These are phyloP conservation scores for Thraustochytrium striatum DNA, from an alignment of 352 stramenopile species.

Conservation along the genomic window DNA sequence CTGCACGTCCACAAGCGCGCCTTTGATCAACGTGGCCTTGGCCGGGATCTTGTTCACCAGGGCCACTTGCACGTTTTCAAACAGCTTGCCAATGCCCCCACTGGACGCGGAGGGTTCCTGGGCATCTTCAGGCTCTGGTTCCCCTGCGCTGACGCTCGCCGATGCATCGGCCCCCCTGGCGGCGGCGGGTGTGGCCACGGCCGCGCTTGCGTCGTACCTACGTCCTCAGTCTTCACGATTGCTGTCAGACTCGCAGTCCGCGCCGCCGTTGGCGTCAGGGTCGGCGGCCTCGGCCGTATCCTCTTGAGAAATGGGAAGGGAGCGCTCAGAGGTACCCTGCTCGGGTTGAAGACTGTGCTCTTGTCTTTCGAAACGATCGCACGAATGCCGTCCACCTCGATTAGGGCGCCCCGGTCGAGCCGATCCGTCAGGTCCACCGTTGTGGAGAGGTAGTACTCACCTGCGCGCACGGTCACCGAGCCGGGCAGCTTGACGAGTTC, in stretches of 20 bases:
- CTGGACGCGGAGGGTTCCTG: background rate
- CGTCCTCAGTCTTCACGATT: too few species aligned
- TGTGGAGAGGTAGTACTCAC: background rate
- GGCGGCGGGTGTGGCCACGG: too few species aligned
- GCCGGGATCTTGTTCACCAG: background rate
- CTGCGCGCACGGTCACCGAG: background rate
- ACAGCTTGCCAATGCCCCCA: background rate
- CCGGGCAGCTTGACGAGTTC: slow-evolving; percentile 19
- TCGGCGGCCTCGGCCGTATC: too few species aligned
- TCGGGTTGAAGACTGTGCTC: slow-evolving; percentile 2
- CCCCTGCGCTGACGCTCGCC: background rate
- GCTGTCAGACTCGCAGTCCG: too few species aligned
- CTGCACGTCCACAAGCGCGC: slow-evolving; percentile 3
- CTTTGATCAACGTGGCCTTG: slow-evolving; percentile 8
- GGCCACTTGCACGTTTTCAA: background rate
- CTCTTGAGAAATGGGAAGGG: too few species aligned
- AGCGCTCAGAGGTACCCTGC: slow-evolving; percentile 4
- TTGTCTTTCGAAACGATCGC: slow-evolving; percentile 43
- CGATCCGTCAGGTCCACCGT: slow-evolving; percentile 16
- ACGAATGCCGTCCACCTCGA: slow-evolving; percentile 22
- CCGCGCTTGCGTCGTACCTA: too few species aligned
- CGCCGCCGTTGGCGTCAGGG: too few species aligned
- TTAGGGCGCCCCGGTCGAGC: slow-evolving; percentile 1
- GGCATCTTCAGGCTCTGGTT: background rate
- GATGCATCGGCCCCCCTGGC: background rate